Evolutionary conservation across 169 alveolate species (phyloP), one percentile per base, ranked within the genome.

Genomic region (Eimeria sp.): DNA sequence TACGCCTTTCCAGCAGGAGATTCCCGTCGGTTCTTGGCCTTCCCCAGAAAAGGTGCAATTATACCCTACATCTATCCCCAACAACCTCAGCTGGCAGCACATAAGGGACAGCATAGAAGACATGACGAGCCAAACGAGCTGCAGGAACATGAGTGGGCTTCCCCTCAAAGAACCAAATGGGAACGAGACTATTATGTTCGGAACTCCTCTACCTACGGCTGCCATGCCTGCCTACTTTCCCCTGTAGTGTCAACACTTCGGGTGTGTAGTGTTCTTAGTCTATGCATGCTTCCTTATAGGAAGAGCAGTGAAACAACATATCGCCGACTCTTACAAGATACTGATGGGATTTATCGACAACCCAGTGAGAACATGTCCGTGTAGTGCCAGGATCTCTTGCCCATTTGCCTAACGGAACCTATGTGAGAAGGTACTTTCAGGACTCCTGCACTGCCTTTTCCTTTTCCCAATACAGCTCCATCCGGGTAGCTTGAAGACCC

Each of bases 221-320:
- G 91, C 91, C 34, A 83, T 54, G 73, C 91, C 91, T 54, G 91
- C 91, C 16, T 83, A 27, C n/a, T 83, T 83, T 30, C 91, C 51
- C 2, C 75, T 47, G 61, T 76, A 47, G n/a, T 18, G 63, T 18
- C 61, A 43, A 76, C 87, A 45, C 82, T 11, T 11, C 49, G 14
- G 82, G 27, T 40, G 25, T 72, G 45, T 72, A 72, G 49, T 30
- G 82, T 20, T 27, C 51, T 27, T 27, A 30, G 51, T 40, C 43
- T 72, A 13, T 30, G 49, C 30, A 40, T 49, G 49, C 49, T 72
- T 27, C 22, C 47, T 40, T 20, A 5, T 72, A 40, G 43, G n/a
- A 10, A 22, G 82, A 27, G 22, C 6, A 72, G 30, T 13, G 82
- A 25, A 72, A 30, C 16, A 10, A 40, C 51, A 25, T 27, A 72